Conservation (phyloP, 2,329 filamentous ascomycete genomes). For the Phialophora chinensis region DNA sequence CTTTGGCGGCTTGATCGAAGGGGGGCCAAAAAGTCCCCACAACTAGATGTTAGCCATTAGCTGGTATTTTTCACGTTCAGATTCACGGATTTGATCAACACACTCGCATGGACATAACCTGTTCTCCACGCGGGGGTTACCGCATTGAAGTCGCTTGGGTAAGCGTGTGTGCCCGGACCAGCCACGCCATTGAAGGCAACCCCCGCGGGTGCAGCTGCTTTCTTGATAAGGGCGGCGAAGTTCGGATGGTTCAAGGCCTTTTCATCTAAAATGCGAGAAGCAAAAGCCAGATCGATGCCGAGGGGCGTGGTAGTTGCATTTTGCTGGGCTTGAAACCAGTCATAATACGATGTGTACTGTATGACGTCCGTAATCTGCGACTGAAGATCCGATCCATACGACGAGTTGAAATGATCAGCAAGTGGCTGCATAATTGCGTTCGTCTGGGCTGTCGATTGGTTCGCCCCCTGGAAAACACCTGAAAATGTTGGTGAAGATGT, state of each 20-base stretch:
- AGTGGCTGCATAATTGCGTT: background rate
- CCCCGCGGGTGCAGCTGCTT: background rate
- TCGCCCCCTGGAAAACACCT: background rate
- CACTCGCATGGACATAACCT: background rate
- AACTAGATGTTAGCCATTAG: conserved; percentile 4
- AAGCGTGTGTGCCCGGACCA: background rate
- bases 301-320: background rate
- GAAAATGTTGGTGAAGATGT: background rate
- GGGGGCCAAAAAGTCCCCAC: background rate
- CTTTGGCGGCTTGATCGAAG: conserved; percentile 5
- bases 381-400: background rate
- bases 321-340: conserved; percentile 3
- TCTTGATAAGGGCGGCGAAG: background rate
- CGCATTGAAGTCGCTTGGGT: background rate
- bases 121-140: background rate
- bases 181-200: conserved; percentile 1
- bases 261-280: background rate
- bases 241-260: background rate
- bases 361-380: background rate
- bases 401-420: conserved; percentile 1
- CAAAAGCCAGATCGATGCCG: background rate
- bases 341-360: background rate
- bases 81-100: background rate
- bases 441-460: background rate
- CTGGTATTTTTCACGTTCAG: background rate